These are phyloP conservation scores for Lathyrus sativus DNA, from an alignment of 306 rosid species.

Conservation along the genomic window DNA sequence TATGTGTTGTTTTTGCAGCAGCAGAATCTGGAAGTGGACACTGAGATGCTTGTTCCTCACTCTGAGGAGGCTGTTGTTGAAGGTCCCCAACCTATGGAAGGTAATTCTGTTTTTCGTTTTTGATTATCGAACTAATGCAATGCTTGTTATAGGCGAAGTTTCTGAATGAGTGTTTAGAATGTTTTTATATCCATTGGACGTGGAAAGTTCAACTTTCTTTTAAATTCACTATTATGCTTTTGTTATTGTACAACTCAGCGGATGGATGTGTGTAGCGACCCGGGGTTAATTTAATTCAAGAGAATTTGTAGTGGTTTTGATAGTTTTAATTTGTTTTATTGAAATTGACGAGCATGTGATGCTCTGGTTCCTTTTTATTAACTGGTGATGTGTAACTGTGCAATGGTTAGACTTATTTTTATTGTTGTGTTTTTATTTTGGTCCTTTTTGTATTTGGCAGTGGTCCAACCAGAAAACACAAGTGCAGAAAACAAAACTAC, in stretches of 20 bases:
- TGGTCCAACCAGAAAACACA: conserved; percentile 31
- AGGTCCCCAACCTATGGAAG: conserved; percentile 68
- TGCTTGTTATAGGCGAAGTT: conserved; percentile 22
- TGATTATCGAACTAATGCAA: background rate
- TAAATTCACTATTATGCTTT: background rate
- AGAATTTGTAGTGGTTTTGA: background rate
- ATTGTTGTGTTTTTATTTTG: background rate
- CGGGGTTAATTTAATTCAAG: background rate
- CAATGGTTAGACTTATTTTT: background rate
- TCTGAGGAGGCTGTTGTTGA: conserved; percentile 52
- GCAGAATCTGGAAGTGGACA: conserved; percentile 40
- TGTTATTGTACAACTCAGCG: background rate
- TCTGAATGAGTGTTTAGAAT: background rate
- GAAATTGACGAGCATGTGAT: background rate
- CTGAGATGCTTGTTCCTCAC: conserved; percentile 58
- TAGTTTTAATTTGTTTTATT: background rate
- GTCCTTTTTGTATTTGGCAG: conserved; percentile 10
- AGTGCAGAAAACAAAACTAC: conserved; percentile 32
- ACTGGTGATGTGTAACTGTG: background rate
- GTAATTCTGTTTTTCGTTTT: conserved; percentile 24
- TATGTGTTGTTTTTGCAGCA: conserved; percentile 30
- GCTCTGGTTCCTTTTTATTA: background rate
- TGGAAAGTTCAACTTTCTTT: background rate
- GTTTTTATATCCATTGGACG: background rate
- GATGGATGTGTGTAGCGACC: background rate